Evolutionary conservation across 257 asterid species (phyloP), one percentile per base, ranked within the genome.

Genomic region (Gentiana macrophylla): DNA sequence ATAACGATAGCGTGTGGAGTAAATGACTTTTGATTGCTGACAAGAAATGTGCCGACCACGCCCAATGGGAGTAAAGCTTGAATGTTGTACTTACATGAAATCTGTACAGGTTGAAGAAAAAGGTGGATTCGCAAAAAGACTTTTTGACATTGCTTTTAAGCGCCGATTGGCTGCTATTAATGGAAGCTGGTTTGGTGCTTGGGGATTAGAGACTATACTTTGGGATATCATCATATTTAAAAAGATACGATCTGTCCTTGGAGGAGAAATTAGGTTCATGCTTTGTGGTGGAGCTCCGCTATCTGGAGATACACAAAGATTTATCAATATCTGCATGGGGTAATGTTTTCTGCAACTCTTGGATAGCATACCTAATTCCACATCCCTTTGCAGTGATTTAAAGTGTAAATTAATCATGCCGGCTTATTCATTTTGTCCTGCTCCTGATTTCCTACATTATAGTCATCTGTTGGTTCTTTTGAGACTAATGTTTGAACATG

Each of bases 281-380:
- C 97, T 89, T 67, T 85, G 95, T 50, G 97, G 97, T n/a, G 95
- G 97, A 71, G 97, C 97, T 74, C 95, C 97, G 77, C 66, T 89
- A 70, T 81, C 97, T 44, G 89, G 91, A 48, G 95, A 89, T 78
- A 71, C 92, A 48, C 97, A 89, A 73, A 72, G 97, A 76, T 89
- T 89, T 60, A 85, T 89, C 82, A 89, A 89, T 79, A 89, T 89
- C 51, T 89, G 97, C 77, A 77, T 89, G 75, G 95, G 95, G 97
- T 85, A 85, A 75, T 55, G 54, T 49, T 59, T 74, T 70, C 65
- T 59, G 32, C 51, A 49, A 56, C 35, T 59, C 50, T 37, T 24
- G 46, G 46, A 5, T 41, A 41, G 46, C 46, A 41, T 41, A 5
- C 46, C 9, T 2, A 5, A 3, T 41, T 41, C 10, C 8, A 5